Evolutionary conservation across 2,329 filamentous ascomycete genomes (phyloP).

Genomic region (Cercospora sp.): DNA sequence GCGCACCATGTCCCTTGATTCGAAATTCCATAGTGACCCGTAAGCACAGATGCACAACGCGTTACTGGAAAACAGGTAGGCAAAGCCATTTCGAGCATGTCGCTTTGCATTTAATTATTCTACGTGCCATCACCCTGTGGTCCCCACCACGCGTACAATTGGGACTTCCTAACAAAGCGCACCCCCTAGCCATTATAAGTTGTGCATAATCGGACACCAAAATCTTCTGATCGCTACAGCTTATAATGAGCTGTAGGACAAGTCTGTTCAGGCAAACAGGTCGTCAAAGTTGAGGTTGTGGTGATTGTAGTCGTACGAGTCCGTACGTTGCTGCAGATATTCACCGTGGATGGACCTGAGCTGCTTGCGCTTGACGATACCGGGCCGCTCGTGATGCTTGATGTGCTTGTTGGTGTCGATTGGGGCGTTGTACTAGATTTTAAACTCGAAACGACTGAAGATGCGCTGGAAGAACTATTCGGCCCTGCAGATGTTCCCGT

Average conservation of each 20-base stretch:
- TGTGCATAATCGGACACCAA: neutral
- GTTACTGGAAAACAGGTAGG: too few relatives aligned
- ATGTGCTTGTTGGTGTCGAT: neutral
- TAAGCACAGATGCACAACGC: too few relatives aligned
- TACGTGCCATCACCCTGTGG: neutral
- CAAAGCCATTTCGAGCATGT: neutral
- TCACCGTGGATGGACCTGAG: neutral
- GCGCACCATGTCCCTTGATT: neutral
- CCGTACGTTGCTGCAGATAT: neutral
- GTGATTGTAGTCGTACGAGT: neutral
- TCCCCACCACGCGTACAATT: neutral
- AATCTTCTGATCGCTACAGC: neutral
- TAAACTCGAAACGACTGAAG: neutral
- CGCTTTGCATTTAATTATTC: neutral
- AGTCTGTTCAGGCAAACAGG: neutral
- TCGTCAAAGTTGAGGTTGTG: neutral
- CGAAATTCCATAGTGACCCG: too few relatives aligned
- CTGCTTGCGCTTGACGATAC: neutral
- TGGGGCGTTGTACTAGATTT: neutral
- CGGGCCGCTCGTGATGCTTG: neutral
- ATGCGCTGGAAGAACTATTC: neutral
- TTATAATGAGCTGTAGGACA: neutral
- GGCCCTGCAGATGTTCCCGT: neutral
- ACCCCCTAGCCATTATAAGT: neutral
- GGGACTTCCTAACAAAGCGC: too few relatives aligned